These are phyloP conservation scores for Cordyceps farinosa DNA, from an alignment of 2,329 filamentous ascomycete genomes.

Conservation along the genomic window DNA sequence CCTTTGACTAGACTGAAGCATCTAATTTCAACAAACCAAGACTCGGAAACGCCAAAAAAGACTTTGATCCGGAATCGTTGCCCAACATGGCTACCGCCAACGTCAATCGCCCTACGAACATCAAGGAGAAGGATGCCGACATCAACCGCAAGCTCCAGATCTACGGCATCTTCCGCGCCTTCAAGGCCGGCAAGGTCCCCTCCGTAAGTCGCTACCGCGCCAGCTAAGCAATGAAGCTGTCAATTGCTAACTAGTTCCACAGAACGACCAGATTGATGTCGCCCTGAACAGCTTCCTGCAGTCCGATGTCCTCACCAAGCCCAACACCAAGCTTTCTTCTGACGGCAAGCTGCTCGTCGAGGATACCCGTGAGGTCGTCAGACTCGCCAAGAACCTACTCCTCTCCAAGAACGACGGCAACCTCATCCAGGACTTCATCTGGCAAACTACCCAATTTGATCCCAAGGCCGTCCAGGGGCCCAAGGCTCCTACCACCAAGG, in stretches of 20 bases:
- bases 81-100: constrained; percentile 27
- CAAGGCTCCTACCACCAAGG: constrained; percentile 67
- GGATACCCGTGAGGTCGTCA: constrained; percentile 76
- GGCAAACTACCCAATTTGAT: constrained; percentile 78
- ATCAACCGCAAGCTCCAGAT: constrained; percentile 93
- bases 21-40: neutral
- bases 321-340: constrained; percentile 71
- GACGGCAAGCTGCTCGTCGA: constrained; percentile 77
- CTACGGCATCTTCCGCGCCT: constrained; percentile 85
- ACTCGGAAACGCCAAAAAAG: neutral
- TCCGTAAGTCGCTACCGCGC: constrained; percentile 57
- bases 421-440: constrained; percentile 93
- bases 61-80: constrained; percentile 10
- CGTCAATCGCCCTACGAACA: constrained; percentile 72
- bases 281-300: constrained; percentile 84
- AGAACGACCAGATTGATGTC: constrained; percentile 95
- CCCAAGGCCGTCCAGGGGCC: constrained; percentile 59
- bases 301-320: constrained; percentile 65
- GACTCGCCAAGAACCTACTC: constrained; percentile 78
- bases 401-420: constrained; percentile 95
- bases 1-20: constrained; percentile 14
- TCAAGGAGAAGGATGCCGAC: constrained; percentile 75
- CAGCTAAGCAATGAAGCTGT: neutral
- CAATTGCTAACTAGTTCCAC: constrained; percentile 20
- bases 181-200: constrained; percentile 84